phyloP scores from a whole-genome alignment of 768 basidiomycete species.

The Mycena metata region DNA sequence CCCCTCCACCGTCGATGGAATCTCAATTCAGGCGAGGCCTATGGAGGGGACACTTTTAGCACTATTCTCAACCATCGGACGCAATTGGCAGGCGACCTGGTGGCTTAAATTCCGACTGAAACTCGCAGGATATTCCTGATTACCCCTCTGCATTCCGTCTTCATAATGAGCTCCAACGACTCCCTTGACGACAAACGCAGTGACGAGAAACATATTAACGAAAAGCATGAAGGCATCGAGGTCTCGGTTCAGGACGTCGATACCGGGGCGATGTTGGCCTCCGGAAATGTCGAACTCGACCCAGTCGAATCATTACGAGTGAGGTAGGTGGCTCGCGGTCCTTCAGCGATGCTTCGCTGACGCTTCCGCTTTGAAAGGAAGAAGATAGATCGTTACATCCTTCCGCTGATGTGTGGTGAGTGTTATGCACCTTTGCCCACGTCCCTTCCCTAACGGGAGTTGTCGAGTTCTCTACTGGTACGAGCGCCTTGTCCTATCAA shows the following conservation, averaged over 20 bases:
- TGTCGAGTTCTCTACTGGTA: conserved; percentile 10
- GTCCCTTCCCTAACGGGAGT: background rate
- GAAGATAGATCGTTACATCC: conserved; percentile 5
- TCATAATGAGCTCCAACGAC: background rate
- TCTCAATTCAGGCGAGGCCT: too few relatives aligned
- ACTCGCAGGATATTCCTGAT: background rate
- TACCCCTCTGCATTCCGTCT: background rate
- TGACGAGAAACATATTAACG: conserved; percentile 4
- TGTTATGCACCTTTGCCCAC: background rate
- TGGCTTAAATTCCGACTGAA: too few relatives aligned
- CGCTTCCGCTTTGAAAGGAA: background rate
- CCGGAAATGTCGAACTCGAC: conserved; percentile 5
- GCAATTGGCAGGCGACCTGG: too few relatives aligned
- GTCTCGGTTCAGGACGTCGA: conserved; percentile 14
- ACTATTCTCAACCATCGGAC: too few relatives aligned
- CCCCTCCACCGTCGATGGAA: too few relatives aligned
- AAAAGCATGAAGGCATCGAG: conserved; percentile 6
- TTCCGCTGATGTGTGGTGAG: background rate
- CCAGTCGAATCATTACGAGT: conserved; percentile 1
- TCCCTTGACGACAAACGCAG: conserved; percentile 10
- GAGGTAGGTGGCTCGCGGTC: background rate
- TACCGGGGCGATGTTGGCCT: conserved; percentile 8
- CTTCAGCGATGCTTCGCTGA: background rate
- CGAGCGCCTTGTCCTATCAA: background rate
- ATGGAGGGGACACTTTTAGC: too few relatives aligned